phyloP scores from a whole-genome alignment of 352 stramenopile genomes.

The Pythium brassicae region DNA sequence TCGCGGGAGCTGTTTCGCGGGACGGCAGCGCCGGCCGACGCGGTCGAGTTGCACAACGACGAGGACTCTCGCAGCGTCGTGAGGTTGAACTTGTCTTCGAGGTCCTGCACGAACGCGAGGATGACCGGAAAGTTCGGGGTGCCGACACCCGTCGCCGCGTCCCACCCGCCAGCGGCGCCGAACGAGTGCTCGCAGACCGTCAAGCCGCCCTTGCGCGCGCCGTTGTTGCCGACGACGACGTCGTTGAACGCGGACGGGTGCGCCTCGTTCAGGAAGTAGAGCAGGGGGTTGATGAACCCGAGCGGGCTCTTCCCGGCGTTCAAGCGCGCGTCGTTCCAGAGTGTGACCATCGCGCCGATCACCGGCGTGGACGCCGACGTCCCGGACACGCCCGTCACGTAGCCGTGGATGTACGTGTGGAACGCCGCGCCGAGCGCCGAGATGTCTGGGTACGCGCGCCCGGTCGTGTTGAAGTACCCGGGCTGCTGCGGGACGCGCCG shows the following conservation, averaged over 20 bases:
- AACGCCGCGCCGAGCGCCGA: slow-evolving; percentile 70
- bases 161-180: slow-evolving; percentile 79
- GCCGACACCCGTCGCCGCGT: slow-evolving; percentile 82
- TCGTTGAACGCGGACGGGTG: slow-evolving; percentile 76
- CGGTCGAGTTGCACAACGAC: slow-evolving; percentile 4
- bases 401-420: slow-evolving; percentile 53
- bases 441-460: slow-evolving; percentile 89
- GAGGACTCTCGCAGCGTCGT: slow-evolving; percentile 13
- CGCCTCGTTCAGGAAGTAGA: slow-evolving; percentile 73
- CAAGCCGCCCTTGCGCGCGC: slow-evolving; percentile 31
- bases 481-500: slow-evolving; percentile 34
- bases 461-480: slow-evolving; percentile 78
- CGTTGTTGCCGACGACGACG: slow-evolving; percentile 84
- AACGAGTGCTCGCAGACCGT: slow-evolving; percentile 77
- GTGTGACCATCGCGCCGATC: slow-evolving; percentile 79
- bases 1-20: not conserved
- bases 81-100: slow-evolving; percentile 54
- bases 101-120: slow-evolving; percentile 36
- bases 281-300: slow-evolving; percentile 83
- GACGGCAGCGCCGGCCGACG: too few relatives aligned
- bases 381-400: slow-evolving; percentile 49
- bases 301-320: slow-evolving; percentile 76
- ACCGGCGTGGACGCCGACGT: slow-evolving; percentile 87
- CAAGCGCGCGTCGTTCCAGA: slow-evolving; percentile 84
- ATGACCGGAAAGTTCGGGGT: slow-evolving; percentile 81